Percentiles rank a stretch among this genome's conserved stretches.
Conservation (phyloP, 2,329 filamentous ascomycete species). For the Aspergillus sp. region DNA sequence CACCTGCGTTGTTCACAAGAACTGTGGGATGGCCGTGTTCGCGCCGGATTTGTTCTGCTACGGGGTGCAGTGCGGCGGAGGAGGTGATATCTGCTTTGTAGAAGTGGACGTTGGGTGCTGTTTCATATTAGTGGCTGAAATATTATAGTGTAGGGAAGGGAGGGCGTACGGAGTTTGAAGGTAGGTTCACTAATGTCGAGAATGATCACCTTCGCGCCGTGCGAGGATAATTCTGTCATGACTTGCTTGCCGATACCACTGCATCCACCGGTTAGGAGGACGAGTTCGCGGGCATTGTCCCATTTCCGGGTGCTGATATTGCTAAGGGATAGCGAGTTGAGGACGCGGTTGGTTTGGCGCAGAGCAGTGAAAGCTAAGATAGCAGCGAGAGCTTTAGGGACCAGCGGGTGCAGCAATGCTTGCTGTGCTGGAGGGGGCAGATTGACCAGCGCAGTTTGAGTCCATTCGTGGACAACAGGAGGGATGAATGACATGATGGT, state of each 20-base stretch:
- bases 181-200: slow-evolving; percentile 40
- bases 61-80: slow-evolving; percentile 31
- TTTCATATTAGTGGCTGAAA: not conserved
- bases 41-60: slow-evolving; percentile 42
- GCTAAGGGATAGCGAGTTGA: slow-evolving; percentile 34
- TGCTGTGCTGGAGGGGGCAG: slow-evolving; percentile 33
- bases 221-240: slow-evolving; percentile 32
- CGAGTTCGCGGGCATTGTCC: slow-evolving; percentile 32
- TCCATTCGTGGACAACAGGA: slow-evolving; percentile 26
- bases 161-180: slow-evolving; percentile 30
- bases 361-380: slow-evolving; percentile 29
- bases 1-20: slow-evolving; percentile 54
- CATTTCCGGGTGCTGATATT: slow-evolving; percentile 32
- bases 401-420: slow-evolving; percentile 28
- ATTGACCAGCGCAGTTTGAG: slow-evolving; percentile 25
- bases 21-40: slow-evolving; percentile 49
- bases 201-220: slow-evolving; percentile 37
- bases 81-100: slow-evolving; percentile 44
- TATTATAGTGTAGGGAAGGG: not conserved
- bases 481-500: not conserved
- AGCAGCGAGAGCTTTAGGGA: slow-evolving; percentile 29
- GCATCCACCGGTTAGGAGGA: slow-evolving; percentile 41
- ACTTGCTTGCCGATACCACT: slow-evolving; percentile 44
- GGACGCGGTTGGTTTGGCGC: slow-evolving; percentile 30
- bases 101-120: slow-evolving; percentile 24